Evolutionary conservation across 2,329 filamentous ascomycete genomes (phyloP), one percentile per base, ranked within the genome.

Genomic region (Fusarium euwallaceae): DNA sequence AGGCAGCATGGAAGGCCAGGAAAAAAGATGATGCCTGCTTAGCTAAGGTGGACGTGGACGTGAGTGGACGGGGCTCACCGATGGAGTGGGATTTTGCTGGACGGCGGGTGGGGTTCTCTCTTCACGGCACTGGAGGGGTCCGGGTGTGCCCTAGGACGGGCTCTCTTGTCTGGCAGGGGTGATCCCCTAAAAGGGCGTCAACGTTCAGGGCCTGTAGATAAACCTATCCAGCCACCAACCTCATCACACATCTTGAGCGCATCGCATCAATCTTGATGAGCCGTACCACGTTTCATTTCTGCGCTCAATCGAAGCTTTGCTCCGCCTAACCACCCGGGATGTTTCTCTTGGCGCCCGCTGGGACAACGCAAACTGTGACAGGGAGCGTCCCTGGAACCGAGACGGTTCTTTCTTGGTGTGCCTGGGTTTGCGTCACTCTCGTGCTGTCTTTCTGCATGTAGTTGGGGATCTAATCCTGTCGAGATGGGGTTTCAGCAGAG

Each of bases 1-100:
- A 76, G 75, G 71, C 73, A 74, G 69, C 65, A 70, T 78, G 68
- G 76, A 76, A 74, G 70, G 39, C 64, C 64, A 58, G 67, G 22
- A 39, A 55, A 66, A 69, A 71, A 71, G 70, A 64, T 32, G 60
- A 66, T 32, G 65, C 60, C 20, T 75, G 73, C 70, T 75, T 75
- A 75, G 70, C 37, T 75, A 75, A 75, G 73, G 60, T 0, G n/a
- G 2, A 0, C 55, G 3, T 71, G 59, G 32, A 34, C 32, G 32
- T 34, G 32, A 71, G 63, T 73, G 70, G 73, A 6, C 22, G 53
- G 68, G 60, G 24, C 61, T 66, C 72, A 66, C 72, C 72, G 66
- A 64, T 55, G 24, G 27, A 29, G 72, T 34, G 11, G 32, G 32
- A 34, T 34, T 34, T 34, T 34, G 32, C 32, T 34, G 32, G 29